Percentiles rank a stretch among this genome's conserved stretches.
Evolutionary conservation across 192 early-diverging fungal species (phyloP).

Genomic region (Coemansia sp.): DNA sequence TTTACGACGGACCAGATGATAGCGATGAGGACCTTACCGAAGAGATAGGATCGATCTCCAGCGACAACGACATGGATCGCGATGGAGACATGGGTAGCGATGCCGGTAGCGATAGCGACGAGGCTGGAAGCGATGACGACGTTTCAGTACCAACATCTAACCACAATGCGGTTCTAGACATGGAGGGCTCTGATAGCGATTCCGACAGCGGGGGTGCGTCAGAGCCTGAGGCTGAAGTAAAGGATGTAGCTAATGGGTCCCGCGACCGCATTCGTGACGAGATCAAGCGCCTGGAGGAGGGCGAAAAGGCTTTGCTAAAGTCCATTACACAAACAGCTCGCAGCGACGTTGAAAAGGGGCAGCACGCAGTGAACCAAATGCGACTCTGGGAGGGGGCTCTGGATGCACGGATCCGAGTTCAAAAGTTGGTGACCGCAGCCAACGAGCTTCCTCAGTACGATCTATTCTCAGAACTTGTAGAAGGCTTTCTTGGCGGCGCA

Average conservation of each 20-base stretch:
- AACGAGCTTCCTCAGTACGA: constrained; percentile 73
- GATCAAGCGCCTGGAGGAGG: constrained; percentile 71
- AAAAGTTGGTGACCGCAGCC: constrained; percentile 69
- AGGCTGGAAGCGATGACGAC: constrained; percentile 13
- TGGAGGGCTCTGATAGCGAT: constrained; percentile 20
- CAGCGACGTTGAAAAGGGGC: constrained; percentile 85
- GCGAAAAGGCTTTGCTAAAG: constrained; percentile 81
- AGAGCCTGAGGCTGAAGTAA: constrained; percentile 22
- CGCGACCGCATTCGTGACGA: constrained; percentile 52
- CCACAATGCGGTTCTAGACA: not conserved
- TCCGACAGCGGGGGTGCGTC: constrained; percentile 21
- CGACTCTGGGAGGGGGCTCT: constrained; percentile 78
- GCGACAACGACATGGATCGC: constrained; percentile 13
- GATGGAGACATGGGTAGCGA: constrained; percentile 42
- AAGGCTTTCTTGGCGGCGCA: not conserved
- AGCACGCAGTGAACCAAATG: constrained; percentile 86
- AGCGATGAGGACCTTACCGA: constrained; percentile 26
- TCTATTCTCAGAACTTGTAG: constrained; percentile 19
- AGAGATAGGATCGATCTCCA: constrained; percentile 18
- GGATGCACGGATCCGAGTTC: constrained; percentile 85
- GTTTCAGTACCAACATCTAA: not conserved
- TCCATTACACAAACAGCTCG: constrained; percentile 71
- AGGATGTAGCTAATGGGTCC: constrained; percentile 37
- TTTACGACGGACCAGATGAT: constrained; percentile 55
- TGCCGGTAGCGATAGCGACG: constrained; percentile 38